A percentile compares a stretch with the other conserved stretches of the same genome.
phyloP scores from a whole-genome alignment of 2,329 filamentous ascomycete species.

The Aspergillus pseudonomiae region DNA sequence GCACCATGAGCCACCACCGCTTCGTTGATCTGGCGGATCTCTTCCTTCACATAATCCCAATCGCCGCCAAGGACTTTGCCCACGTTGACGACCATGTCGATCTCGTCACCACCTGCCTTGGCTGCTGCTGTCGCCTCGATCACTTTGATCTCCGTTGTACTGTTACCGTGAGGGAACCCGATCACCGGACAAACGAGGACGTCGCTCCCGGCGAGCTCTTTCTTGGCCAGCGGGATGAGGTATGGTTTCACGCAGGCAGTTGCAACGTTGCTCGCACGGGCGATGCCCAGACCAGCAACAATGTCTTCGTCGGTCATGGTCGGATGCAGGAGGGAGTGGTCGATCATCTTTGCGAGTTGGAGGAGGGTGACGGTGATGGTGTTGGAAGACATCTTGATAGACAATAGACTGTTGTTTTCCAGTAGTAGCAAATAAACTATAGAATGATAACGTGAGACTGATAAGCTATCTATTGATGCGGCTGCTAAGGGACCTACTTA shows the following conservation, averaged over 20 bases:
- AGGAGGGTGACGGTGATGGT: conserved; percentile 33
- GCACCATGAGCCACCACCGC: conserved; percentile 50
- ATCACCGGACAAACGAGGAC: conserved; percentile 62
- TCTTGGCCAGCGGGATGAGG: conserved; percentile 52
- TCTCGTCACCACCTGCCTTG: conserved; percentile 54
- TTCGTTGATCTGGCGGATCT: conserved; percentile 56
- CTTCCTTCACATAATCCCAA: conserved; percentile 59
- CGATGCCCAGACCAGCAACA: conserved; percentile 51
- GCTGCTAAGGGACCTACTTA: background rate
- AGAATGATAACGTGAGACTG: background rate
- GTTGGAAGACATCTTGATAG: background rate
- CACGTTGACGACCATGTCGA: conserved; percentile 64
- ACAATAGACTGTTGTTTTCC: background rate
- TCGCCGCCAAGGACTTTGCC: conserved; percentile 61
- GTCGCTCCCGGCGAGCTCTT: conserved; percentile 51
- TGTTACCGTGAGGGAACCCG: conserved; percentile 64
- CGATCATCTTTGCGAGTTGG: conserved; percentile 49
- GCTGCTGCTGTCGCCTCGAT: conserved; percentile 55
- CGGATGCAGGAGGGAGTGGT: conserved; percentile 65
- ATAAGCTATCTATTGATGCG: background rate
- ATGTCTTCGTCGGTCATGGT: conserved; percentile 63
- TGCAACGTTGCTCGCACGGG: conserved; percentile 54
- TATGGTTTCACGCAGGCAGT: conserved; percentile 65
- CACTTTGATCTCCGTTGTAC: conserved; percentile 57
- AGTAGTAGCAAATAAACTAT: background rate